These are phyloP conservation scores for Funneliformis mosseae DNA, from an alignment of 192 early-diverging fungal genomes.

Conservation along the genomic window DNA sequence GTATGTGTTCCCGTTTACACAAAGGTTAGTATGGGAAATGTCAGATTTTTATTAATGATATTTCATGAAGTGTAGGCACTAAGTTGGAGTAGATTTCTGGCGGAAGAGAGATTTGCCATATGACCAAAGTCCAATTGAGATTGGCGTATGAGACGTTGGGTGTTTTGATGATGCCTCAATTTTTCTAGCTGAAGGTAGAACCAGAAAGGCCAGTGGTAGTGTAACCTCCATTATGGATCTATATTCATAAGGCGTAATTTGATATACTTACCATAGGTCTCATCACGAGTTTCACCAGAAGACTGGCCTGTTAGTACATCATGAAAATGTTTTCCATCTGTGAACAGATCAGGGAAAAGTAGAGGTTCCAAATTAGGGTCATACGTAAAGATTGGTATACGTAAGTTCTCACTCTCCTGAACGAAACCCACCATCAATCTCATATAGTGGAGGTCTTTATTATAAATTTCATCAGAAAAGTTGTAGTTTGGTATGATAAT, in stretches of 20 bases:
- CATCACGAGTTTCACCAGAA: not conserved
- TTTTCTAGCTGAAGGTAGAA: not conserved
- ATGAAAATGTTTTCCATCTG: not conserved
- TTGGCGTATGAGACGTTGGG: too few species aligned
- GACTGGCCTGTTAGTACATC: not conserved
- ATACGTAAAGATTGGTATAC: not conserved
- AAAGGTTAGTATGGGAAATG: too few species aligned
- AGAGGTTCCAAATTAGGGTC: too few species aligned
- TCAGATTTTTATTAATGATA: too few species aligned
- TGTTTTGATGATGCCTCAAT: too few species aligned
- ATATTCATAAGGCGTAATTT: not conserved
- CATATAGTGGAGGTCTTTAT: not conserved
- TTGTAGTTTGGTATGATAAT: not conserved
- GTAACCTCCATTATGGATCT: not conserved
- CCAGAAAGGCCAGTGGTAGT: not conserved
- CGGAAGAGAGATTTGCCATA: too few species aligned
- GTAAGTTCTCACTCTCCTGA: not conserved
- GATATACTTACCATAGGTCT: conserved; percentile 18
- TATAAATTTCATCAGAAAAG: not conserved
- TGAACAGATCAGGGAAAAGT: too few species aligned
- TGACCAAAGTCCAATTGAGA: too few species aligned
- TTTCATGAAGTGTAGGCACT: too few species aligned
- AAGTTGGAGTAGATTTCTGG: too few species aligned
- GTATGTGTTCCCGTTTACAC: too few species aligned
- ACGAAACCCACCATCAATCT: not conserved